A percentile compares a stretch with the other conserved stretches of the same genome.
These are phyloP conservation scores for Talaromyces liani DNA, from an alignment of 495 filamentous ascomycete species.

Conservation along the genomic window DNA sequence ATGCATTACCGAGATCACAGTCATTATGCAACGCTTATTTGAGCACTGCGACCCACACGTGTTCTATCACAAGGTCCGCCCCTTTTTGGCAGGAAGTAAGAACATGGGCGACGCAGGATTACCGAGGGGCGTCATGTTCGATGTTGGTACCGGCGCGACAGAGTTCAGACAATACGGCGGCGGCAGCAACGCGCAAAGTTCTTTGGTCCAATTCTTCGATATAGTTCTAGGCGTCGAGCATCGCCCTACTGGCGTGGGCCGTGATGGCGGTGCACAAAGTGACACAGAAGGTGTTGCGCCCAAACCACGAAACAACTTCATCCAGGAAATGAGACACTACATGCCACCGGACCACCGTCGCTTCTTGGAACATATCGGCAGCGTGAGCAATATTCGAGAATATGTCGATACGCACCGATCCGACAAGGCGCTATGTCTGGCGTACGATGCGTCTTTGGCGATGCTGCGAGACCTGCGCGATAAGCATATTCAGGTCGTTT, in stretches of 20 bases:
- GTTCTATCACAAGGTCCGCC: conserved; percentile 90
- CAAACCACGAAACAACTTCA: conserved; percentile 74
- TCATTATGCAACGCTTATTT: conserved; percentile 74
- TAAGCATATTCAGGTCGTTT: conserved; percentile 94
- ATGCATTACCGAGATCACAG: conserved; percentile 73
- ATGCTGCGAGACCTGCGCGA: conserved; percentile 88
- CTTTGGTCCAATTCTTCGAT: conserved; percentile 91
- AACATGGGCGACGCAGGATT: conserved; percentile 93
- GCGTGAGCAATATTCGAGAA: conserved; percentile 79
- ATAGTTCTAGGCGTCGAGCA: conserved; percentile 87
- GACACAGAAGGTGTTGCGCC: conserved; percentile 44
- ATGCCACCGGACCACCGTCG: conserved; percentile 91
- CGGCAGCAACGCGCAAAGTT: conserved; percentile 93
- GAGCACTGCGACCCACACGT: conserved; percentile 88
- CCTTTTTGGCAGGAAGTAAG: conserved; percentile 90
- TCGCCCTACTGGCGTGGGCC: conserved; percentile 74
- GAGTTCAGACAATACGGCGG: conserved; percentile 75
- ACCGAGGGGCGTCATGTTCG: conserved; percentile 79
- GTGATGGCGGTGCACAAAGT: conserved; percentile 17
- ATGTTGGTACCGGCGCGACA: conserved; percentile 59
- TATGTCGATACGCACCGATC: conserved; percentile 62
- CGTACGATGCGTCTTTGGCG: conserved; percentile 84
- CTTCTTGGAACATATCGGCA: conserved; percentile 73
- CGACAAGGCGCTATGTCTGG: conserved; percentile 60
- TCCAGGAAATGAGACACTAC: conserved; percentile 91